Evolutionary conservation across 2,329 filamentous ascomycete genomes (phyloP).

Genomic region (Phaeophleospora eucalypticola): DNA sequence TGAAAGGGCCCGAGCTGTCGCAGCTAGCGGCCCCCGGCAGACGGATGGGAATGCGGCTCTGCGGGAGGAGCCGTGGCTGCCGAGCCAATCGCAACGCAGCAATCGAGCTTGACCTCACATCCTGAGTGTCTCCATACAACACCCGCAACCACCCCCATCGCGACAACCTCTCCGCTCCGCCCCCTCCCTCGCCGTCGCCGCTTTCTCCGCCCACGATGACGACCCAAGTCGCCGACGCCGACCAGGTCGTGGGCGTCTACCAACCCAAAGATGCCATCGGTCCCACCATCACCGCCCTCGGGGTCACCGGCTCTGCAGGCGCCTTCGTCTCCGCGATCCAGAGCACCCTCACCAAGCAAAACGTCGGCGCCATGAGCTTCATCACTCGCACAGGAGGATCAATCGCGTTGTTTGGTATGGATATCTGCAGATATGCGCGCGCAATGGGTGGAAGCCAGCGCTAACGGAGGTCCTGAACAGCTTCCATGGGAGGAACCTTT

Average conservation of each 20-base stretch:
- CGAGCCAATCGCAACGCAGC: conserved; percentile 2
- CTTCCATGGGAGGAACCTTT: conserved; percentile 69
- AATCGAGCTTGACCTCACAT: conserved; percentile 2
- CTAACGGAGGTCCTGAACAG: conserved; percentile 40
- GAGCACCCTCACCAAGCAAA: conserved; percentile 80
- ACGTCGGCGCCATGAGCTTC: conserved; percentile 75
- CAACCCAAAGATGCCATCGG: conserved; percentile 72
- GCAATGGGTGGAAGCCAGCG: background rate
- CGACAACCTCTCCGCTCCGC: conserved; percentile 1
- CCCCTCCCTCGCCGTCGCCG: background rate
- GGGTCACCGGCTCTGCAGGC: conserved; percentile 64
- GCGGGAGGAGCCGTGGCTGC: background rate
- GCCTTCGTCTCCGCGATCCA: conserved; percentile 72
- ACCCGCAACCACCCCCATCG: conserved; percentile 1
- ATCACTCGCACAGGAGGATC: conserved; percentile 74
- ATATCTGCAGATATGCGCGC: background rate
- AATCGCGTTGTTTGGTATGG: conserved; percentile 62
- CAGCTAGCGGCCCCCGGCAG: no score
- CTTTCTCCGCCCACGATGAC: conserved; percentile 42
- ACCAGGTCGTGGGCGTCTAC: conserved; percentile 51
- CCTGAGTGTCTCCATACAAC: background rate
- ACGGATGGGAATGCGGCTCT: conserved; percentile 1
- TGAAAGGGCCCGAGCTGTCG: no score
- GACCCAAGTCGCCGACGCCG: conserved; percentile 31
- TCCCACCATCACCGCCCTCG: conserved; percentile 59